Evolutionary conservation across 306 rosid genomes (phyloP).

Genomic region (Trifolium pratense): DNA sequence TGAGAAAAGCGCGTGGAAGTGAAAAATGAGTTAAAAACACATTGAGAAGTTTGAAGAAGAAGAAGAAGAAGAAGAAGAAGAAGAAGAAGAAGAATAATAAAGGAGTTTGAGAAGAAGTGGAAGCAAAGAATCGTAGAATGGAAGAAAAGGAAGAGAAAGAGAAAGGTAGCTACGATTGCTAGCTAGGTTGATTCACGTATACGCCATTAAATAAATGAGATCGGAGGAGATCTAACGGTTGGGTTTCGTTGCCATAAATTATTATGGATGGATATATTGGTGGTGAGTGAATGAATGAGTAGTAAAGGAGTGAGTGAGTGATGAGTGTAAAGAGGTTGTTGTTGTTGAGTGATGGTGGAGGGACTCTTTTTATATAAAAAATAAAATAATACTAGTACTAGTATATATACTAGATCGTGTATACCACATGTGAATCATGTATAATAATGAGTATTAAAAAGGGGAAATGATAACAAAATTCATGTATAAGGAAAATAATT

Average conservation of each 20-base stretch:
- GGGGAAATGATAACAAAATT: too few species aligned
- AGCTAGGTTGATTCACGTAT: constrained; percentile 38
- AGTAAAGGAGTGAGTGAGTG: constrained; percentile 1
- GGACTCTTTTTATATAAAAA: not conserved
- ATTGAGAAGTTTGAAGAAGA: constrained; percentile 8
- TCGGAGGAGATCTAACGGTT: constrained; percentile 59
- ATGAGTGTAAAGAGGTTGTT: not conserved
- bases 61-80: constrained; percentile 43
- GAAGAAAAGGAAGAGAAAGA: constrained; percentile 39
- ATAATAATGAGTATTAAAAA: too few species aligned
- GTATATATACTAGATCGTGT: not conserved
- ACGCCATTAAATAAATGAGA: constrained; percentile 43
- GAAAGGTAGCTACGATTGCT: not conserved
- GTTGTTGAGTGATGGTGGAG: not conserved
- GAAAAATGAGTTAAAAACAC: not conserved
- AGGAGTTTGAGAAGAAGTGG: constrained; percentile 47
- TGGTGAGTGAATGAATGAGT: not conserved
- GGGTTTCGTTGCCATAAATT: constrained; percentile 5
- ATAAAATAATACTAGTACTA: too few species aligned
- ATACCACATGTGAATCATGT: not conserved
- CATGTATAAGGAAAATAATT: too few species aligned
- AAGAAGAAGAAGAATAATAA: constrained; percentile 36
- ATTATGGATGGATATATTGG: not conserved
- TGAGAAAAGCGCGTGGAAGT: constrained; percentile 34
- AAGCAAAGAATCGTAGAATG: constrained; percentile 71